Percentiles rank a stretch among this genome's conserved stretches.
phyloP scores from a whole-genome alignment of 2,329 filamentous ascomycete genomes.

The Xylariaceae sp. region DNA sequence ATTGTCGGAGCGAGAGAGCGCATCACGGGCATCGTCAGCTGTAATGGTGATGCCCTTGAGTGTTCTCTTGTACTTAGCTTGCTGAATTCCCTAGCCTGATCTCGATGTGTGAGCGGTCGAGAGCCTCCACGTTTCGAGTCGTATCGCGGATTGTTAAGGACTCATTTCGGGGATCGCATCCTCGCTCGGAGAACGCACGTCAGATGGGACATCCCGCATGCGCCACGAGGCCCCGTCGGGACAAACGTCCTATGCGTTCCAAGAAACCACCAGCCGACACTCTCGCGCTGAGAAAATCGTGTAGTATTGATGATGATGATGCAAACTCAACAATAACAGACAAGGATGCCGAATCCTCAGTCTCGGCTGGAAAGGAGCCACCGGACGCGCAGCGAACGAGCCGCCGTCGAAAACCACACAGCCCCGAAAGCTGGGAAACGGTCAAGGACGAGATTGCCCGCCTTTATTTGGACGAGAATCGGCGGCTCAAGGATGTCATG shows the following conservation, averaged over 20 bases:
- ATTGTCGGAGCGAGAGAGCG: no score
- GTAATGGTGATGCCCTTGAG: no score
- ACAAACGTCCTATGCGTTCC: constrained; percentile 8
- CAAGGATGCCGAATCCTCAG: not conserved
- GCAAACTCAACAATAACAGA: no score
- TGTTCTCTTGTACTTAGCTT: no score
- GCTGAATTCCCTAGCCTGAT: no score
- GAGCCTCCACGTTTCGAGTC: no score
- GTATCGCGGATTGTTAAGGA: not conserved
- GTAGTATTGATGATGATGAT: no score
- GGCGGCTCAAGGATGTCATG: constrained; percentile 30
- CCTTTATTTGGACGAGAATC: constrained; percentile 30
- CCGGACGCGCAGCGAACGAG: constrained; percentile 5
- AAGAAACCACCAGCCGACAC: not conserved
- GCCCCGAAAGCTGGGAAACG: constrained; percentile 21
- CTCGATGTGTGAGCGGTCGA: no score
- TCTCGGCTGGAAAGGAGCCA: not conserved
- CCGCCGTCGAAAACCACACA: constrained; percentile 24
- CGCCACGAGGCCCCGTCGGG: constrained; percentile 3
- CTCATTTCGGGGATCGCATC: not conserved
- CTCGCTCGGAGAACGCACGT: not conserved
- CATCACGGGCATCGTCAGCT: no score
- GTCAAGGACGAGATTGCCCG: constrained; percentile 27
- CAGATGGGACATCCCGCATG: not conserved
- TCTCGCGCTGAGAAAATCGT: no score